phyloP scores from a whole-genome alignment of 768 basidiomycete genomes.

The Pholiota conissans region DNA sequence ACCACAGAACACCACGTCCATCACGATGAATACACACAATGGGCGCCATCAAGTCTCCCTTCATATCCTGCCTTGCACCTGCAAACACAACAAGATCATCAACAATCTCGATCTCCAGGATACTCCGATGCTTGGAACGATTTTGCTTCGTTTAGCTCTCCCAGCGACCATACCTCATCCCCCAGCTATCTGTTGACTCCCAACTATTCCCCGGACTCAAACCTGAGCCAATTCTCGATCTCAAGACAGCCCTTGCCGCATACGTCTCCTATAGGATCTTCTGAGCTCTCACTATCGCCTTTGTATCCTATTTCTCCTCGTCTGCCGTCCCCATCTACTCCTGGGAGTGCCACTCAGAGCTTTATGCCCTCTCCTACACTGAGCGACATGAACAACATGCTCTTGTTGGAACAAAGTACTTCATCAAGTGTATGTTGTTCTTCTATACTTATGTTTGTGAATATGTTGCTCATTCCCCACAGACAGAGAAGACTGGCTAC shows the following conservation, averaged over 20 bases:
- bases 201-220: slow-evolving; percentile 12
- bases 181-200: slow-evolving; percentile 5
- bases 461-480: slow-evolving; percentile 6
- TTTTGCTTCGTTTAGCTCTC: neutral
- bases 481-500: slow-evolving; percentile 30
- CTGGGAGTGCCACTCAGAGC: slow-evolving; percentile 12
- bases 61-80: neutral
- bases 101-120: slow-evolving; percentile 4
- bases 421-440: neutral
- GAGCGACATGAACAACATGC: slow-evolving; percentile 16
- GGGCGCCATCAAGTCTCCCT: neutral
- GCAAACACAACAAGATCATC: neutral
- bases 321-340: slow-evolving; percentile 19
- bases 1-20: slow-evolving; percentile 3
- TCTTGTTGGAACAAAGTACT: slow-evolving; percentile 8
- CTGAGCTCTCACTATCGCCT: slow-evolving; percentile 19
- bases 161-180: slow-evolving; percentile 10
- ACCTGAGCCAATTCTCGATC: slow-evolving; percentile 9
- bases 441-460: neutral
- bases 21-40: neutral
- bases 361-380: slow-evolving; percentile 17
- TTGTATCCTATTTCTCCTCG: slow-evolving; percentile 17
- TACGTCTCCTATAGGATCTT: slow-evolving; percentile 16
- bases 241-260: slow-evolving; percentile 5
- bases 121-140: neutral